Conservation (phyloP, 768 basidiomycete species). For the Naganishia randhawae region DNA sequence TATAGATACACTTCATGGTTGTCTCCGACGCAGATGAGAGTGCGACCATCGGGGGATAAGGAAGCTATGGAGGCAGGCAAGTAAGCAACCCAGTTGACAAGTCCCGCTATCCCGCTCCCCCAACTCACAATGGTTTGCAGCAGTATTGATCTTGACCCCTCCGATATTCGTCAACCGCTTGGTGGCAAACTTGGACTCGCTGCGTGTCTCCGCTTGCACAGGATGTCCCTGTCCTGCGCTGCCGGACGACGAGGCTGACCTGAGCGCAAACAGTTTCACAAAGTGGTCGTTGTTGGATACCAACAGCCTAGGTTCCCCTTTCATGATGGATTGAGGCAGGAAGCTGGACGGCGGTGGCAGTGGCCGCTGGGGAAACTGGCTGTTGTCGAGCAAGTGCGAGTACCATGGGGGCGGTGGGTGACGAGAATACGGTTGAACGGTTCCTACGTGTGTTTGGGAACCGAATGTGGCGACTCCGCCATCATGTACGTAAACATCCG, state of each 20-base stretch:
- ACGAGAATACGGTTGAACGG: neutral
- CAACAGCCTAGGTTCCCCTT: conserved; percentile 67
- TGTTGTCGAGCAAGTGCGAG: conserved; percentile 1
- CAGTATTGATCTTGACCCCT: conserved; percentile 39
- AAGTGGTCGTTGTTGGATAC: conserved; percentile 83
- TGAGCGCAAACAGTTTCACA: conserved; percentile 73
- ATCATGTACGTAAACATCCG: conserved; percentile 7
- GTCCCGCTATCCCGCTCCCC: neutral
- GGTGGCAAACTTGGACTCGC: conserved; percentile 25
- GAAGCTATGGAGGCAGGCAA: conserved; percentile 58
- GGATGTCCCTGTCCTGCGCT: neutral
- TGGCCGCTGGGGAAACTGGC: conserved; percentile 17
- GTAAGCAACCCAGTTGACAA: neutral
- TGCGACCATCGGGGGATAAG: conserved; percentile 81
- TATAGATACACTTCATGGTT: conserved; percentile 81
- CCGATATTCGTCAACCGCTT: conserved; percentile 41
- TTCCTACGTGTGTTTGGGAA: neutral
- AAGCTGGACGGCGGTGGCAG: conserved; percentile 22
- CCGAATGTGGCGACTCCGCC: neutral
- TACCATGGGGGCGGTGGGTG: conserved; percentile 12
- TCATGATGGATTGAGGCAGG: conserved; percentile 8
- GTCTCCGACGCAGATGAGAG: conserved; percentile 84
- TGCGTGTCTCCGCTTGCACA: neutral
- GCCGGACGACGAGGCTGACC: neutral
- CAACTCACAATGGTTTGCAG: conserved; percentile 50